A percentile compares a stretch with the other conserved stretches of the same genome.
phyloP scores from a whole-genome alignment of 768 basidiomycete species.

The Piloderma croceum region DNA sequence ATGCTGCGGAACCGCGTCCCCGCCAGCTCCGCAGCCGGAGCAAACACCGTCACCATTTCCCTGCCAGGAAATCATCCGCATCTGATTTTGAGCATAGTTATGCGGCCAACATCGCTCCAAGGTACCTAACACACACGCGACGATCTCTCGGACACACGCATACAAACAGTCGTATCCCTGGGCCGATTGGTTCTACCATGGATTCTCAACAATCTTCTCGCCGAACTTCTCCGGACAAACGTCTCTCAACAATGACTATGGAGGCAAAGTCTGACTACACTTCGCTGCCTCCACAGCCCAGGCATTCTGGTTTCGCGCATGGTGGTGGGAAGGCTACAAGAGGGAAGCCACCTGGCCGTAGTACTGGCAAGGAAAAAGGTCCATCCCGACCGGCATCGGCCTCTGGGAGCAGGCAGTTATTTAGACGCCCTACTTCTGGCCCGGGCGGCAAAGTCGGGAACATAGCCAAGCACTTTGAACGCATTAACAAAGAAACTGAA shows the following conservation, averaged over 20 bases:
- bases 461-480: slow-evolving; percentile 88
- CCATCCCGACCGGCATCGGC: slow-evolving; percentile 22
- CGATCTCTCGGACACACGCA: slow-evolving; percentile 35
- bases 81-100: slow-evolving; percentile 92
- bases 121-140: slow-evolving; percentile 55
- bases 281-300: slow-evolving; percentile 38
- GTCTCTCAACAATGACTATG: slow-evolving; percentile 27
- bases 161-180: slow-evolving; percentile 44
- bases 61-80: slow-evolving; percentile 50
- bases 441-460: slow-evolving; percentile 73
- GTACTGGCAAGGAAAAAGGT: slow-evolving; percentile 30
- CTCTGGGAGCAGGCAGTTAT: slow-evolving; percentile 42
- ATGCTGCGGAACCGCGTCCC: slow-evolving; percentile 29
- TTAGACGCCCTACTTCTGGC: slow-evolving; percentile 46
- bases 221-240: slow-evolving; percentile 71
- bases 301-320: slow-evolving; percentile 22
- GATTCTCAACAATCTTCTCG: slow-evolving; percentile 63
- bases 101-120: slow-evolving; percentile 85
- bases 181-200: slow-evolving; percentile 39
- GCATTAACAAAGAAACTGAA: slow-evolving; percentile 69
- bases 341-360: slow-evolving; percentile 29
- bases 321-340: slow-evolving; percentile 32
- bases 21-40: slow-evolving; percentile 37
- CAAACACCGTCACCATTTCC: slow-evolving; percentile 46
- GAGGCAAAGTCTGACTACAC: slow-evolving; percentile 42